Evolutionary conservation across 2,329 filamentous ascomycete species (phyloP).

Genomic region (Whalleya microplaca): DNA sequence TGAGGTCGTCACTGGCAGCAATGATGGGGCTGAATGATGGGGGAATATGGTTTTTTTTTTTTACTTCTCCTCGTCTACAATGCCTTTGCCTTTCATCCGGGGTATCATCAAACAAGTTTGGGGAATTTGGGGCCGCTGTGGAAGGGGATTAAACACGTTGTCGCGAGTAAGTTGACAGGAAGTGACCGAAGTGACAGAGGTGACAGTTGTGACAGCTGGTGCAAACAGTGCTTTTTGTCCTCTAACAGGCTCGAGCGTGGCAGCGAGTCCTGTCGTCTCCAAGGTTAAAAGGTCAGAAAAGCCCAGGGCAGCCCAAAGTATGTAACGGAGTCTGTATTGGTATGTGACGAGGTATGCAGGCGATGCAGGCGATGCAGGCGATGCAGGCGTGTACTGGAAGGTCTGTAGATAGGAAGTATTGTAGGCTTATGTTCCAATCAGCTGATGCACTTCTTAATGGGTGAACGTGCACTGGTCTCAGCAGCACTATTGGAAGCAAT

Average conservation of each 20-base stretch:
- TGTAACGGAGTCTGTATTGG: no score
- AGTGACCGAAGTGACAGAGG: no score
- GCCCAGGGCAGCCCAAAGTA: not conserved
- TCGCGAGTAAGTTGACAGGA: constrained; percentile 7
- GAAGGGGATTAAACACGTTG: not conserved
- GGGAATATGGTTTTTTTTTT: not conserved
- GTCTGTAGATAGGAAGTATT: no score
- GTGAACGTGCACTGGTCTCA: not conserved
- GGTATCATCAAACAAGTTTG: not conserved
- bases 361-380: no score
- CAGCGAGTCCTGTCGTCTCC: not conserved
- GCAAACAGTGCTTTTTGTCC: not conserved
- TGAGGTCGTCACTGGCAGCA: not conserved
- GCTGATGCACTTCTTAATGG: not conserved
- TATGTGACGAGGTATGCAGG: not conserved
- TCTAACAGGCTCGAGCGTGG: not conserved
- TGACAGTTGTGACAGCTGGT: not conserved
- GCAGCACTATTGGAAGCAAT: not conserved
- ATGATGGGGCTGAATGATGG: not conserved
- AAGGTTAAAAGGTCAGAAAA: not conserved
- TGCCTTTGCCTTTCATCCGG: not conserved
- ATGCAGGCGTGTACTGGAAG: no score
- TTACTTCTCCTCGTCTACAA: not conserved
- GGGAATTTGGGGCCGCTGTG: not conserved
- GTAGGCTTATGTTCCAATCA: not conserved